Evolutionary conservation across 768 basidiomycete genomes (phyloP), one percentile per base, ranked within the genome.

Genomic region (Russula vinacea): DNA sequence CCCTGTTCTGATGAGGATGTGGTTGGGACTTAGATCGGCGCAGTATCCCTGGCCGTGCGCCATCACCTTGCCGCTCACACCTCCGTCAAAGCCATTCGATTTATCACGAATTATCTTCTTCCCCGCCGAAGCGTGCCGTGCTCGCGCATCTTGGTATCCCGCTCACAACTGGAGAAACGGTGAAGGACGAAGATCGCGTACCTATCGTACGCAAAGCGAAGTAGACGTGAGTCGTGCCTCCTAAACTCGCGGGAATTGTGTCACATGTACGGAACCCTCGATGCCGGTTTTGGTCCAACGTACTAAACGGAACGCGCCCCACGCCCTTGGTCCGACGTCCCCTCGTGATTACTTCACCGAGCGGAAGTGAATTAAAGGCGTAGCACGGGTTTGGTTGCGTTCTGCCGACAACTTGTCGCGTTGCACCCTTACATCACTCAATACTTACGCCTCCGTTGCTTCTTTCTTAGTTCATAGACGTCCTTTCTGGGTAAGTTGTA

Each of bases 91-190:
- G 88, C 88, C 1, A 76, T 90, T 68, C 87, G 87, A 70, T 92
- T 92, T 74, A 82, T 91, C 52, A 84, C 84, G 3, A 83, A 82
- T 62, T 78, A 76, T 64, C 80, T 92, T 5, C 77, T 91, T 32
- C 86, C 84, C 84, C 92, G 1, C 86, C 88, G 0, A 92, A 94
- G 78, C 83, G 79, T 64, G 81, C 78, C 16, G 92, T 94, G 22
- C 83, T 95, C 44, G 87, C 91, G 2, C 81, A 80, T 65, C 83
- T 95, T 50, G 88, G 88, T 5, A 92, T 94, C 51, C 84, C 92
- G 2, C 73, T 87, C 54, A 72, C 75, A 0, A 83, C 86, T 4
- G 89, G 89, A 17, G 78, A 75, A 29, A 78, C 77, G 52, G 81
- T 83, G 24, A 61, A 49, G n/a, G 85, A 87, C 61, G 69, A 70